Evolutionary conservation across 768 basidiomycete species (phyloP), one percentile per base, ranked within the genome.

Genomic region (Mycena crocata): DNA sequence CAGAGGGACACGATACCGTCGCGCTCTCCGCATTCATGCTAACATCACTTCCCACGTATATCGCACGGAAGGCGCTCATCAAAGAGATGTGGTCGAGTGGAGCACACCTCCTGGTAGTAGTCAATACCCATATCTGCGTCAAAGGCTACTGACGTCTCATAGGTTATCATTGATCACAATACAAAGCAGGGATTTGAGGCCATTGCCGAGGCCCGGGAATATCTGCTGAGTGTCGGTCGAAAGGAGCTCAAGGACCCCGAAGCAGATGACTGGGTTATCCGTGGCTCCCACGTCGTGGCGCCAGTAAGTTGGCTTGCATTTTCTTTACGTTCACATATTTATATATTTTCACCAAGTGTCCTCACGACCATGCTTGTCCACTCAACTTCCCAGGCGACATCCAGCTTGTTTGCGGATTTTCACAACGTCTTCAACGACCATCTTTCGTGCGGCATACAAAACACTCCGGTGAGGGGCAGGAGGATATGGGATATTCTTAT

Each of bases 61-160:
- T 89, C 21, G 85, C 88, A 12, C 85, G 91, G 65, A 91, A 89
- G 78, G 79, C 83, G 2, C 74, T 95, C 48, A 84, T 96, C 30
- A 89, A 90, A 73, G 89, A 93, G 71, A 93, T 98, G 85, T 98
- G 96, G 96, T 86, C 93, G 49, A 94, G 94, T 72, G 95, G 94
- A 46, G 95, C 95, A 24, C 88, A 92, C 73, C 87, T 89, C 26
- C 89, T 98, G 51, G 93, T 96, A 71, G 69, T 80, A 62, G 51
- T 28, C 26, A 30, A 28, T 45, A n/a, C 28, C 44, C 44, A 65
- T 68, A n/a, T 30, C 64, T 39, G 31, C 44, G 51, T 58, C 19
- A 65, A 50, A 30, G 17, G 32, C 24, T 56, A 44, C 54, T 66
- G 46, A 65, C n/a, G 23, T 64, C 23, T 61, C 44, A n/a, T 69